phyloP scores from a whole-genome alignment of 2,329 filamentous ascomycete genomes.

The Cladosporium halotolerans region DNA sequence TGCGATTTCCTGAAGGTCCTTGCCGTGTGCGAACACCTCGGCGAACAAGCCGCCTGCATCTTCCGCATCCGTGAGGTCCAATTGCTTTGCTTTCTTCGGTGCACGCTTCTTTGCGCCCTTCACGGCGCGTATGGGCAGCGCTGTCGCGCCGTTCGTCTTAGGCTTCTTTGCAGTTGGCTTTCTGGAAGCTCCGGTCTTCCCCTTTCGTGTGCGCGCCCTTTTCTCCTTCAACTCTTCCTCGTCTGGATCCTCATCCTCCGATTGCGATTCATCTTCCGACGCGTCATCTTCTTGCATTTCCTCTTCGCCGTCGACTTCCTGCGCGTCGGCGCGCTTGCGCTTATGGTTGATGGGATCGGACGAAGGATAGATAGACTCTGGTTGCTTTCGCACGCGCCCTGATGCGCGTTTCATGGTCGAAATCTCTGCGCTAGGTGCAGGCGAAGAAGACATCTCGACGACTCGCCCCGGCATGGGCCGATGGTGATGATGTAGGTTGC shows the following conservation, averaged over 20 bases:
- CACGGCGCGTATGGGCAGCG: slow-evolving; percentile 49
- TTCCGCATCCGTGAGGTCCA: slow-evolving; percentile 47
- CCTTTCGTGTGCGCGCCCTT: slow-evolving; percentile 20
- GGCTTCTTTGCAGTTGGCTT: slow-evolving; percentile 47
- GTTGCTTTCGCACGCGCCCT: slow-evolving; percentile 41
- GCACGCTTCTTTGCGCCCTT: slow-evolving; percentile 37
- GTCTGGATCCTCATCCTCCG: slow-evolving; percentile 26
- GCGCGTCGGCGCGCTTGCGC: slow-evolving; percentile 40
- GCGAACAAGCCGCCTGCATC: slow-evolving; percentile 53
- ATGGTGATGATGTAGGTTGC: background rate
- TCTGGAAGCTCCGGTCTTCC: slow-evolving; percentile 27
- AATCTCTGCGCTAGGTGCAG: slow-evolving; percentile 25
- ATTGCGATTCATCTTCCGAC: slow-evolving; percentile 30
- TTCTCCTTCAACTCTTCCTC: slow-evolving; percentile 32
- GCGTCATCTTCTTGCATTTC: slow-evolving; percentile 30
- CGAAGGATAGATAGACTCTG: slow-evolving; percentile 25
- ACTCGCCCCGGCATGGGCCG: slow-evolving; percentile 16
- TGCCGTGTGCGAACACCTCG: slow-evolving; percentile 53
- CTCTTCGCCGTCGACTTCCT: slow-evolving; percentile 28
- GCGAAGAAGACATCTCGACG: slow-evolving; percentile 17
- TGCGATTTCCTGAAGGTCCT: slow-evolving; percentile 50
- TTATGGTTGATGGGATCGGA: slow-evolving; percentile 34
- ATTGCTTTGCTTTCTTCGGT: slow-evolving; percentile 45
- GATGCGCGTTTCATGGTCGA: slow-evolving; percentile 58
- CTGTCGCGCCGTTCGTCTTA: slow-evolving; percentile 47